Evolutionary conservation across 805 yeast species (phyloP), one percentile per base, ranked within the genome.

Genomic region (Ogataea pilisensis): DNA sequence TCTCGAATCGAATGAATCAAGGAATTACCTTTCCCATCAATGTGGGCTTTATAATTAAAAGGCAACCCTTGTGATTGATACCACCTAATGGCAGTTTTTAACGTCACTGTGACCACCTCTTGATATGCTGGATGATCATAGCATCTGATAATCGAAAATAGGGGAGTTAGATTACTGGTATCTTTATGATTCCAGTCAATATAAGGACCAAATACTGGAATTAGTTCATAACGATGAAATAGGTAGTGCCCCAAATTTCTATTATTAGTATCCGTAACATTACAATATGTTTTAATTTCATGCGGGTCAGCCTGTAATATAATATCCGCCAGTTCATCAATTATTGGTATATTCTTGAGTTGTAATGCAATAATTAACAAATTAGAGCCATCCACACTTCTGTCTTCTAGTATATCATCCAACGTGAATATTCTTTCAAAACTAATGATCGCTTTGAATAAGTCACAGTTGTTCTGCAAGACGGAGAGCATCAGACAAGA

Each of bases 221-320:
- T 71, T 1, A 85, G 59, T 2, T 68, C 63, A 17, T 72, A 64
- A 35, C 78, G 70, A 48, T 81, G 80, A 46, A 79, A 77, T 14
- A 88, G 57, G 49, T 83, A 81, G 57, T 90, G 96, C 0, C 90
- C 96, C 5, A 79, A 66, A 2, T 80, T 72, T 38, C 95, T 69
- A 2, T 75, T 70, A 41, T 70, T 62, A 8, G 50, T 55, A 55
- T 90, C 95, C 2, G 51, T 47, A 8, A 53, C 51, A 45, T 76
- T 75, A 40, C 80, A 62, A 53, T 80, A 87, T 1, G 48, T 47
- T 2, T 49, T 38, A 20, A 73, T 63, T 46, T 83, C 93, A 3
- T 59, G 57, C 0, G 55, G 38, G 0, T 79, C 66, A 63, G 49
- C 60, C 31, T 28, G 62, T 22, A 65, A 27, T 2, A 86, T 48